Percentiles rank a stretch among this genome's conserved stretches.
These are phyloP conservation scores for Prunus armeniaca DNA, from an alignment of 306 rosid genomes.

Conservation along the genomic window DNA sequence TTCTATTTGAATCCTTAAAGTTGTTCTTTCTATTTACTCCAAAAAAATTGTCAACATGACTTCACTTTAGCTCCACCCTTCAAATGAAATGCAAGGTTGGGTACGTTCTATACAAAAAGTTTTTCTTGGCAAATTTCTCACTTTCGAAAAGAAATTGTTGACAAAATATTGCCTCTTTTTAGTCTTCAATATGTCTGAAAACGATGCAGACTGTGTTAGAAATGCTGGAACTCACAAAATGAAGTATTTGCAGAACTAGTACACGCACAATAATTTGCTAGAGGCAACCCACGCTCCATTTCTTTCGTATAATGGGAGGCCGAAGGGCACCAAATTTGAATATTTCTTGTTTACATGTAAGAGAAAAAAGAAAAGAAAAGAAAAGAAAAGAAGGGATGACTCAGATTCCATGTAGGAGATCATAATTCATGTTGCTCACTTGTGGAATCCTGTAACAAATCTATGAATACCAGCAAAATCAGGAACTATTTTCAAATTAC, in stretches of 20 bases:
- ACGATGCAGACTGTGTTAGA: background rate
- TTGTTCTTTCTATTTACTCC: no score
- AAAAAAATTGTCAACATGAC: background rate
- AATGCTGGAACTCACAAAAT: background rate
- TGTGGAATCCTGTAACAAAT: constrained; percentile 70
- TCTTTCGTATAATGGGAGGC: background rate
- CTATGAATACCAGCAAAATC: constrained; percentile 71
- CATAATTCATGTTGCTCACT: constrained; percentile 13
- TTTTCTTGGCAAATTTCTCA: no score
- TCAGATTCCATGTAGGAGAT: background rate
- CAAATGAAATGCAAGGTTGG: background rate
- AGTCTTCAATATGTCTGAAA: no score
- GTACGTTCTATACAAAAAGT: no score
- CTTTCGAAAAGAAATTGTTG: background rate
- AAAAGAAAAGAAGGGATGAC: background rate
- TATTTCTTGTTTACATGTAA: background rate
- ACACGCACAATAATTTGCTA: background rate
- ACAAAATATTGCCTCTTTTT: no score
- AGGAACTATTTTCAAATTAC: constrained; percentile 45
- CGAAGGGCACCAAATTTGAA: background rate
- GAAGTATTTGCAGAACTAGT: background rate
- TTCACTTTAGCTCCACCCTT: background rate
- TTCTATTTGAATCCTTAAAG: background rate
- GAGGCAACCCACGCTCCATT: background rate
- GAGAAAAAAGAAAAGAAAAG: background rate